Base-by-base conservation (phyloP, 2,329 filamentous ascomycete genomes). In the Colletotrichum euphorbiae region DNA sequence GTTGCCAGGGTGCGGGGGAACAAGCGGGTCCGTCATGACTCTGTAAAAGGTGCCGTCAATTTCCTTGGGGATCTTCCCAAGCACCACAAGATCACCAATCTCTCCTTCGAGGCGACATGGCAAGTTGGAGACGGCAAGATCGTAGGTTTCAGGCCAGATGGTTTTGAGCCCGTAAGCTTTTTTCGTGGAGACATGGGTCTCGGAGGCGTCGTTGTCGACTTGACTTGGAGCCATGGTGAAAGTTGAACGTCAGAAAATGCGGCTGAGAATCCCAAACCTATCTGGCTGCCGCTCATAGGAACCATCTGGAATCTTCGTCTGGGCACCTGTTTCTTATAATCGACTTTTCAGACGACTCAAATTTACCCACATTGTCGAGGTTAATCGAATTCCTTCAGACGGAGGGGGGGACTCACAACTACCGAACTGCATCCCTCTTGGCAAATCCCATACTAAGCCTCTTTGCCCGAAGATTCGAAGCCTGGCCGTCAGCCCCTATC, bases 391-490 rank as follows among this genome's bases (percentile, higher is more conserved):
- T 21, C 13, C 8, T 50, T 8, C 15, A 13, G 46, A 13, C 11
- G 36, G 5, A 61, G 43, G 58, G 46, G 31, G 28, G 31, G 4
- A 43, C 9, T 48, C 6, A 43, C 36, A 61, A 61, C 58, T 61
- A 43, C 33, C 58, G 45, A 61, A 31, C 19, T 36, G 36, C 31
- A n/a, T 24, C 6, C n/a, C 28, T 33, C 46, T 43, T 52, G 46
- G 33, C 45, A n/a, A 19, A 6, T 38, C 21, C 24, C 21, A 21
- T 19, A 15, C 31, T 42, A 43, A 15, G 42, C 31, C 51, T 52
- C 43, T n/a, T 24, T 33, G 24, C 12, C 21, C 58, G 46, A 51
- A 21, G 36, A 33, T 13, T 42, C 19, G 19, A 11, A 12, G 36
- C n/a, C 45, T 33, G 46, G 24, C 46, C 33, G 19, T 19, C 28